A percentile compares a stretch with the other conserved stretches of the same genome.
Evolutionary conservation across 2,329 filamentous ascomycete genomes (phyloP).

Genomic region (Curvularia sp.): DNA sequence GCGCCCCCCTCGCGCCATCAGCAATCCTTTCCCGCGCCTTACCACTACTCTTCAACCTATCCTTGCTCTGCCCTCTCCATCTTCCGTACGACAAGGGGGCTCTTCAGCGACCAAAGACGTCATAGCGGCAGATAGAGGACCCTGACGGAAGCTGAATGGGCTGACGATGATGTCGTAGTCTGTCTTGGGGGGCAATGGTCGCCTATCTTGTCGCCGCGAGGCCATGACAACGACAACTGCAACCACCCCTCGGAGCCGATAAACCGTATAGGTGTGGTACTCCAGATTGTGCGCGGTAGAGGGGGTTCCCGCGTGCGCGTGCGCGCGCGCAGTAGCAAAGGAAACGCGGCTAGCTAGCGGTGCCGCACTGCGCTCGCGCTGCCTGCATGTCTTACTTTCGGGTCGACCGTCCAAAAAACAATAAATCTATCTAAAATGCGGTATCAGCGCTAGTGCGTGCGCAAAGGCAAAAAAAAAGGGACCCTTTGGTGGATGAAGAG

Average conservation of each 20-base stretch:
- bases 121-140: slow-evolving; percentile 1
- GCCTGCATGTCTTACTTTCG: slow-evolving; percentile 1
- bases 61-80: too few relatives aligned
- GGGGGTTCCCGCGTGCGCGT: background rate
- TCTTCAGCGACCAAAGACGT: slow-evolving; percentile 5
- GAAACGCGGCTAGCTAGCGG: slow-evolving; percentile 5
- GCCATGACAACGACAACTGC: too few relatives aligned
- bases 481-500: background rate
- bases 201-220: too few relatives aligned
- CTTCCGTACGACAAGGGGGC: too few relatives aligned
- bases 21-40: slow-evolving; percentile 4
- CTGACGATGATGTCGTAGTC: slow-evolving; percentile 15
- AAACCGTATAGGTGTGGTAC: too few relatives aligned
- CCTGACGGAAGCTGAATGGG: background rate
- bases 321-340: background rate
- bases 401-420: background rate
- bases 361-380: background rate
- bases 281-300: background rate
- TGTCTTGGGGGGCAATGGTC: background rate
- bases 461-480: too few relatives aligned
- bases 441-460: background rate
- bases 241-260: too few relatives aligned
- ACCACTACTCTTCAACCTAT: too few relatives aligned
- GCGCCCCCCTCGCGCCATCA: background rate
- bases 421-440: background rate